These are phyloP conservation scores for Botrytis fragariae DNA, from an alignment of 2,329 filamentous ascomycete species.

Conservation along the genomic window DNA sequence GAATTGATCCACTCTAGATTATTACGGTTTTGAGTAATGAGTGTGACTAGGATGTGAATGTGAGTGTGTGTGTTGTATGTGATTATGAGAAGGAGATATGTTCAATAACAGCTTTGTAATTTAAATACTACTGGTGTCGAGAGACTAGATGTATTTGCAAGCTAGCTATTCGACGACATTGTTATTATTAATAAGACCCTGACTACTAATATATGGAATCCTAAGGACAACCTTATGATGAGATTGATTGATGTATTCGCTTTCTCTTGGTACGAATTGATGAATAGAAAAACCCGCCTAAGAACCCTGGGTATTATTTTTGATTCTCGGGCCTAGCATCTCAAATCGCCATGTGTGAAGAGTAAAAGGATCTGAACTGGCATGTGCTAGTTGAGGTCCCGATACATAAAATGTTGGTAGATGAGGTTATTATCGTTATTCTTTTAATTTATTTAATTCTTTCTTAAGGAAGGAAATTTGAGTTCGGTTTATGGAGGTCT, in stretches of 20 bases:
- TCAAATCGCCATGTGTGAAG: too few relatives aligned
- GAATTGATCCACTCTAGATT: background rate
- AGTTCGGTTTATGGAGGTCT: too few relatives aligned
- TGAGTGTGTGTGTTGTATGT: background rate
- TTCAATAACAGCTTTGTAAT: background rate
- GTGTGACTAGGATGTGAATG: background rate
- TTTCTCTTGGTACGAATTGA: background rate
- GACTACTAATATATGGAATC: background rate
- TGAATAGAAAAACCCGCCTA: too few relatives aligned
- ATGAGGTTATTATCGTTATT: too few relatives aligned
- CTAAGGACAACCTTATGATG: background rate
- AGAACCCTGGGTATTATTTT: too few relatives aligned
- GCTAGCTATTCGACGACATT: fast-evolving
- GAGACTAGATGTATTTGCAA: background rate
- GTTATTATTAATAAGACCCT: background rate
- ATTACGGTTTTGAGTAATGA: background rate
- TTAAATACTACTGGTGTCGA: background rate
- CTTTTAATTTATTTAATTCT: too few relatives aligned
- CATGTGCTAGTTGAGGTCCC: too few relatives aligned
- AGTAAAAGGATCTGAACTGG: too few relatives aligned
- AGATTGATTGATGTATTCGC: background rate
- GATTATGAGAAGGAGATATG: background rate
- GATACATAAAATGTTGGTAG: too few relatives aligned
- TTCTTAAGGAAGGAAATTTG: too few relatives aligned
- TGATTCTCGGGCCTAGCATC: too few relatives aligned